Percentiles rank a stretch among this genome's conserved stretches.
phyloP scores from a whole-genome alignment of 2,329 filamentous ascomycete species.

The Tolypocladium nubicola region DNA sequence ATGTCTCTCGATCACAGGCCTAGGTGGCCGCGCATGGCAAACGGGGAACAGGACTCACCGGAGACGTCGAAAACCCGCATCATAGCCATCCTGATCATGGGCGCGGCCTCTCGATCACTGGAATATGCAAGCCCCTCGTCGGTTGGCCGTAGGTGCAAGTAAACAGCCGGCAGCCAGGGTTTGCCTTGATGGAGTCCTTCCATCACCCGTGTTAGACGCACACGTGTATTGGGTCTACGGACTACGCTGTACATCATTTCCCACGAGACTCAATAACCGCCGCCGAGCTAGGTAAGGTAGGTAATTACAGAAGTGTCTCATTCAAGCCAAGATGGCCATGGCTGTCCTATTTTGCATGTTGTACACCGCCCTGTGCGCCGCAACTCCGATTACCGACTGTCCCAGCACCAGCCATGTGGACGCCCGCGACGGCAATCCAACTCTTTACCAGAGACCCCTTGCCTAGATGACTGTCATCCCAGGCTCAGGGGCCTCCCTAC shows the following conservation, averaged over 20 bases:
- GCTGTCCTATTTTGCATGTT: background rate
- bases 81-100: too few species aligned
- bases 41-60: background rate
- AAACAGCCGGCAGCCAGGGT: too few species aligned
- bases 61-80: background rate
- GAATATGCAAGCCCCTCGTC: too few species aligned
- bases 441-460: background rate
- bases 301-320: background rate
- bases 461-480: background rate
- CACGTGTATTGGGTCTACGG: background rate
- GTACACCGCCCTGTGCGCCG: background rate
- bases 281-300: background rate
- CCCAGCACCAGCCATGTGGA: background rate
- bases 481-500: background rate
- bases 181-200: too few species aligned
- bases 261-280: background rate
- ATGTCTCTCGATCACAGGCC: background rate
- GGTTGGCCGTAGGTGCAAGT: too few species aligned
- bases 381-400: background rate
- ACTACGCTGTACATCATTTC: background rate
- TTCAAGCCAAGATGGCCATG: background rate
- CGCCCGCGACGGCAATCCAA: background rate
- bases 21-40: background rate
- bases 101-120: too few species aligned
- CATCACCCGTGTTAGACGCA: too few species aligned